Conservation (phyloP, 2,329 filamentous ascomycete species). For the Onygenales sp. region DNA sequence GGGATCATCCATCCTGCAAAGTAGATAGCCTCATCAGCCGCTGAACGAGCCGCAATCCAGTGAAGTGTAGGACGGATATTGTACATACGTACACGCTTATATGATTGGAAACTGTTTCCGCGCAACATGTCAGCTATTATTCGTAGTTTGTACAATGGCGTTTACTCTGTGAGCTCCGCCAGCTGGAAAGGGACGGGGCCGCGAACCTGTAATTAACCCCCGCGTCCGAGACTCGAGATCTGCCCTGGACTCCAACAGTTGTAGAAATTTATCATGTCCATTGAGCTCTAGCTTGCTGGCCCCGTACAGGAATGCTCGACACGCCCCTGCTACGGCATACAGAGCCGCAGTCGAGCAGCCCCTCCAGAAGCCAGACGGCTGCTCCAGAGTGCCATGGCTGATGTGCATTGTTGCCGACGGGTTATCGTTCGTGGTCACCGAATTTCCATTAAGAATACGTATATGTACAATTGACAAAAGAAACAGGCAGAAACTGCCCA, state of each 20-base stretch:
- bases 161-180: background rate
- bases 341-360: constrained; percentile 64
- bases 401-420: constrained; percentile 23
- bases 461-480: constrained; percentile 16
- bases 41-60: constrained; percentile 2
- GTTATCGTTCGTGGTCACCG: constrained; percentile 10
- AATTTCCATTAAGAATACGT: constrained; percentile 11
- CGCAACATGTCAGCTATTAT: constrained; percentile 5
- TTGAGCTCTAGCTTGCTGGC: constrained; percentile 66
- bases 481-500: constrained; percentile 1
- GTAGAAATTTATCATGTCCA: constrained; percentile 66
- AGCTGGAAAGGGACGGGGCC: background rate
- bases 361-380: constrained; percentile 50
- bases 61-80: constrained; percentile 11
- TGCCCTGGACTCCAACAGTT: constrained; percentile 63
- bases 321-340: constrained; percentile 61
- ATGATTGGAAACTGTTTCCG: constrained; percentile 66
- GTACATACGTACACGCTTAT: constrained; percentile 67
- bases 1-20: constrained; percentile 75
- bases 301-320: constrained; percentile 63
- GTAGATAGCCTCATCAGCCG: constrained; percentile 1
- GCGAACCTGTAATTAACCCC: constrained; percentile 72
- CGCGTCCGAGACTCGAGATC: constrained; percentile 57
- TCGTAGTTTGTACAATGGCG: background rate
- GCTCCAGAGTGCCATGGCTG: constrained; percentile 30